Conservation (phyloP, 176 grass and related monocot genomes). For the Triticum aestivum region IWGSC_CS_RefSeq_v2.1 NC_057810.1:373967071-373967570, state of each 20-base stretch:
- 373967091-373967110: too few species aligned
- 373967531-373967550: too few species aligned
- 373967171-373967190: not conserved
- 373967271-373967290: not conserved
- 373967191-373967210: not conserved
- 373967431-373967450: too few species aligned
- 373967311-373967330: not conserved
- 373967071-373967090: too few species aligned
- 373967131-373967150: not conserved
- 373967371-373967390: not conserved
- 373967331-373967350: constrained; percentile 9
- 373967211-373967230: not conserved
- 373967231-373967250: not conserved
- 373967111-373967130: too few species aligned
- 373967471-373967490: too few species aligned
- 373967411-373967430: too few species aligned
- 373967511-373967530: too few species aligned
- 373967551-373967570: too few species aligned
- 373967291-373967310: not conserved
- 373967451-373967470: too few species aligned
- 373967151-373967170: not conserved
- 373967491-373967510: too few species aligned
- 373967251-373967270: not conserved
- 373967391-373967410: not conserved
- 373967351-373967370: not conserved